Percentiles rank a stretch among this genome's conserved stretches.
phyloP scores from a whole-genome alignment of 2,329 filamentous ascomycete species.

The Thielaviopsis cerberus region DNA sequence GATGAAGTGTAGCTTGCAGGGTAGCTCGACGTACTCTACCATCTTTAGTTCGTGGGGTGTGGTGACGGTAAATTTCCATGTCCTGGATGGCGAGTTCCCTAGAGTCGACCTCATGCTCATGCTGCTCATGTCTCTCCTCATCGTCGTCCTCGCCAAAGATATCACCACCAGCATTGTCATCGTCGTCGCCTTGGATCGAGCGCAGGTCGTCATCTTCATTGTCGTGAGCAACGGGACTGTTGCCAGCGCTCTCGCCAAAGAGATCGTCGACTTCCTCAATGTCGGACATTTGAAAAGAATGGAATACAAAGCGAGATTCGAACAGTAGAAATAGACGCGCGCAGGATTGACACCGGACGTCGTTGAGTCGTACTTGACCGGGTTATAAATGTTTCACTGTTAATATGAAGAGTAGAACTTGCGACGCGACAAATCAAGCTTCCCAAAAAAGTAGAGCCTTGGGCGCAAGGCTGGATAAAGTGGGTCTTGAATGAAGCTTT shows the following conservation, averaged over 20 bases:
- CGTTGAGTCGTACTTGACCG: neutral
- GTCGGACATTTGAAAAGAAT: constrained; percentile 28
- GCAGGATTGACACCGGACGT: neutral
- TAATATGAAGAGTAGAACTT: neutral
- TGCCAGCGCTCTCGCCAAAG: constrained; percentile 42
- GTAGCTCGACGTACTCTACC: constrained; percentile 37
- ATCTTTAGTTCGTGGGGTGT: constrained; percentile 51
- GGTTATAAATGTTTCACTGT: neutral
- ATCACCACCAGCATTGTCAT: constrained; percentile 17
- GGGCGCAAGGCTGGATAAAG: constrained; percentile 9
- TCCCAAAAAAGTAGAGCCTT: constrained; percentile 8
- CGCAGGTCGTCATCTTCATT: constrained; percentile 35
- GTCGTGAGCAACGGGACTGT: constrained; percentile 45
- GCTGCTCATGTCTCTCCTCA: neutral
- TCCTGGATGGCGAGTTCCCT: constrained; percentile 41
- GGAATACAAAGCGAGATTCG: neutral
- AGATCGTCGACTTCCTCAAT: constrained; percentile 42
- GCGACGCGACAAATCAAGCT: constrained; percentile 4
- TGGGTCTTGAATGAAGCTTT: neutral
- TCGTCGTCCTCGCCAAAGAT: constrained; percentile 9
- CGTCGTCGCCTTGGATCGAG: constrained; percentile 30
- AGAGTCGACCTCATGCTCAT: constrained; percentile 16
- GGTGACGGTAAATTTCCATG: constrained; percentile 48
- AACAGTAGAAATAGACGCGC: neutral
- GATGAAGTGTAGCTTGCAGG: neutral